Percentiles rank a stretch among this genome's conserved stretches.
phyloP scores from a whole-genome alignment of 2,329 filamentous ascomycete species.

The Trichoderma aggressivum region DNA sequence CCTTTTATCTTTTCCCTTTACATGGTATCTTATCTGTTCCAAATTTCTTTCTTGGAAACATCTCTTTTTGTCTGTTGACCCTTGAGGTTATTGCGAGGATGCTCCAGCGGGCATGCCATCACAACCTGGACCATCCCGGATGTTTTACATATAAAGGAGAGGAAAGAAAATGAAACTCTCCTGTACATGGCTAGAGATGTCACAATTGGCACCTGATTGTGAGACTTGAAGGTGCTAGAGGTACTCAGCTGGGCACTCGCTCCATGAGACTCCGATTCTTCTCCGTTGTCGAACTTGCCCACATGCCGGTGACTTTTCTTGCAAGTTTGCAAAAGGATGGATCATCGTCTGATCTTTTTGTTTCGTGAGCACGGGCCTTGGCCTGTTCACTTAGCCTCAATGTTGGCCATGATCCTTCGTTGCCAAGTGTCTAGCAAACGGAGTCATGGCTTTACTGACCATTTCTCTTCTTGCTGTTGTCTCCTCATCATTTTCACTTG shows the following conservation, averaged over 20 bases:
- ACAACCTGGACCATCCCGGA: no score
- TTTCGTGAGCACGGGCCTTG: neutral
- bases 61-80: neutral
- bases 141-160: neutral
- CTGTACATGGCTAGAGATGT: neutral
- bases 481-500: neutral
- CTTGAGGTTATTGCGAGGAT: neutral
- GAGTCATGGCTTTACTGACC: neutral
- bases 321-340: neutral
- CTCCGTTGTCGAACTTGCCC: neutral
- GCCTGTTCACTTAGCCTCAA: neutral
- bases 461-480: neutral
- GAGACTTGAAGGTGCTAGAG: neutral
- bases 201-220: neutral
- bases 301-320: neutral
- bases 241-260: neutral
- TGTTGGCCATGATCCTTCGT: neutral
- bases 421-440: neutral
- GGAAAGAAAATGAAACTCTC: neutral
- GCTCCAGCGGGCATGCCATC: neutral
- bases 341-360: neutral
- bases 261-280: neutral
- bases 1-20: neutral
- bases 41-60: neutral
- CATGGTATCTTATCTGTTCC: neutral